Conservation (phyloP, 805 yeast species). For the baker's yeast (Saccharomyces cerevisiae) region DNA sequence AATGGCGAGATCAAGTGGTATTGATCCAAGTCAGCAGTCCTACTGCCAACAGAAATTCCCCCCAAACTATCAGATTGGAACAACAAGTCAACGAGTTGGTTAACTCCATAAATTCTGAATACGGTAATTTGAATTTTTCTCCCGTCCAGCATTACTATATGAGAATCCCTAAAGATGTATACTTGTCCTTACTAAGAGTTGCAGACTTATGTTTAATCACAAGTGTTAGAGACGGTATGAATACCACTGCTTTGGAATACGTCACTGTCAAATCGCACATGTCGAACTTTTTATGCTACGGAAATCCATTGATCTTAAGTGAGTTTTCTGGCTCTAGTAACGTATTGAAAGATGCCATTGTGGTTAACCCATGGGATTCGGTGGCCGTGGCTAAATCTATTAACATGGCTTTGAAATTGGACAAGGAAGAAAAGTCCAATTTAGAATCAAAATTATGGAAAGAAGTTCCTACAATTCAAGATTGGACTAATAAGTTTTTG, state of each 20-base stretch:
- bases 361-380: conserved; percentile 95
- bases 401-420: conserved; percentile 54
- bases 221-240: conserved; percentile 91
- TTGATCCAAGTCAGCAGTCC: conserved; percentile 89
- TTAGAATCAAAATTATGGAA: conserved; percentile 50
- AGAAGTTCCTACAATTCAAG: conserved; percentile 67
- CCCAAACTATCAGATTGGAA: conserved; percentile 53
- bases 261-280: conserved; percentile 72
- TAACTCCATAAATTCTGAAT: conserved; percentile 72
- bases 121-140: conserved; percentile 70
- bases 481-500: conserved; percentile 67
- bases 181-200: conserved; percentile 74
- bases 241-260: conserved; percentile 88
- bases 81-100: conserved; percentile 77
- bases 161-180: conserved; percentile 81
- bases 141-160: conserved; percentile 92
- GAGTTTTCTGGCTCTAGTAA: conserved; percentile 89
- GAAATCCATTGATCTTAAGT: conserved; percentile 72
- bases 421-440: conserved; percentile 36
- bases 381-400: conserved; percentile 86
- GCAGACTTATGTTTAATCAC: conserved; percentile 89
- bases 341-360: conserved; percentile 60
- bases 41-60: conserved; percentile 23
- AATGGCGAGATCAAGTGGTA: conserved; percentile 81
- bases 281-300: conserved; percentile 25